Conservation (phyloP, 805 yeast species). For the Saccharomycopsis vini region DNA sequence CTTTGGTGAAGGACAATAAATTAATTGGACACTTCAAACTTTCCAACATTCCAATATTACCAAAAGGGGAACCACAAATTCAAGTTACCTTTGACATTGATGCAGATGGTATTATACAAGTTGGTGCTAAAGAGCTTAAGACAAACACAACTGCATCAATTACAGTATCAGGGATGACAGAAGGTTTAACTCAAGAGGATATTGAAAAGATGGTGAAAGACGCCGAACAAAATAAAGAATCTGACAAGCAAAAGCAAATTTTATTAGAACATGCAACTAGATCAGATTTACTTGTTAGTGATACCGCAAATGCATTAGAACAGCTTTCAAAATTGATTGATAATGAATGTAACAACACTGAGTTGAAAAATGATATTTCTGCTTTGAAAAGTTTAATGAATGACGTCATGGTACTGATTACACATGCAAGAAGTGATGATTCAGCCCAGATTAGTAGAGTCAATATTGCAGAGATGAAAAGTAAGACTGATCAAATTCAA, state of each 20-base stretch:
- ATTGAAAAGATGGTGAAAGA: slow-evolving; percentile 55
- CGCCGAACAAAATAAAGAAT: slow-evolving; percentile 52
- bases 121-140: slow-evolving; percentile 71
- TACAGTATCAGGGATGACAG: slow-evolving; percentile 59
- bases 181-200: slow-evolving; percentile 64
- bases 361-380: slow-evolving; percentile 44
- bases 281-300: slow-evolving; percentile 73
- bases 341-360: slow-evolving; percentile 56
- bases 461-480: slow-evolving; percentile 55
- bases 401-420: slow-evolving; percentile 1
- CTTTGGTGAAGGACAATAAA: slow-evolving; percentile 69
- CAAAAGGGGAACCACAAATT: slow-evolving; percentile 75
- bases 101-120: slow-evolving; percentile 78
- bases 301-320: slow-evolving; percentile 76
- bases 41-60: slow-evolving; percentile 63
- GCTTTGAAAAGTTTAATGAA: slow-evolving; percentile 20
- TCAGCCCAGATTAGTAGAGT: slow-evolving; percentile 36
- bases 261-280: slow-evolving; percentile 66
- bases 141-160: slow-evolving; percentile 72
- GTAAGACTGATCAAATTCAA: slow-evolving; percentile 40
- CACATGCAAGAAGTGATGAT: slow-evolving; percentile 8
- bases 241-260: slow-evolving; percentile 50
- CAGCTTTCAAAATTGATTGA: slow-evolving; percentile 54
- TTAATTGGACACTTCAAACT: slow-evolving; percentile 67
- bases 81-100: slow-evolving; percentile 71